These are phyloP conservation scores for Tylopilus rubrobrunneus DNA, from an alignment of 768 basidiomycete species.

Conservation along the genomic window DNA sequence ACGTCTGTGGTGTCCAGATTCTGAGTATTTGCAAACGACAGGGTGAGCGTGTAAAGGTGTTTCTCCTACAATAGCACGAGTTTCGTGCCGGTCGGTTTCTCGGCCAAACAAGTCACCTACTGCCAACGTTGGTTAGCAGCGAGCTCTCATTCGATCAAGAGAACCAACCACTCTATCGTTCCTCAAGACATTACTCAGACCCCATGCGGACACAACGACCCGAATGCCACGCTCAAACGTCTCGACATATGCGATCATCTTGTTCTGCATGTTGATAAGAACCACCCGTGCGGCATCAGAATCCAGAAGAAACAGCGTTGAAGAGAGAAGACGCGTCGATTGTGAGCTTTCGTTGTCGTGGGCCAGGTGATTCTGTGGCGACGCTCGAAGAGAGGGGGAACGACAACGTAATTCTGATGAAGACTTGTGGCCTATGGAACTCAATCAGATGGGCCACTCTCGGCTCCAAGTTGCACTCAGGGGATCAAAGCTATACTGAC, in stretches of 20 bases:
- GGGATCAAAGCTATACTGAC: too few species aligned
- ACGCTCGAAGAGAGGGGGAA: constrained; percentile 66
- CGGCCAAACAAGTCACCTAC: constrained; percentile 64
- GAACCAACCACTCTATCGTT: constrained; percentile 69
- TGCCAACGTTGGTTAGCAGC: not conserved
- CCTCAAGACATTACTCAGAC: constrained; percentile 71
- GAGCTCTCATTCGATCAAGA: not conserved
- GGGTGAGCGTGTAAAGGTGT: constrained; percentile 72
- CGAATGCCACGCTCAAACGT: constrained; percentile 77
- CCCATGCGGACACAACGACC: constrained; percentile 80
- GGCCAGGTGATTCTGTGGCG: constrained; percentile 50
- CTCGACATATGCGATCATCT: constrained; percentile 80
- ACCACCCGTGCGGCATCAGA: constrained; percentile 75
- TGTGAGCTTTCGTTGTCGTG: constrained; percentile 23
- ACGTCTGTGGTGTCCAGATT: constrained; percentile 85
- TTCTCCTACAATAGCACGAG: constrained; percentile 82
- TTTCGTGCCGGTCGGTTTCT: constrained; percentile 81
- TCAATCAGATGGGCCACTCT: too few species aligned
- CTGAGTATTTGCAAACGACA: constrained; percentile 80
- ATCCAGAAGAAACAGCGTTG: constrained; percentile 12
- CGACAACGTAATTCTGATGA: constrained; percentile 12
- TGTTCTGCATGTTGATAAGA: constrained; percentile 89
- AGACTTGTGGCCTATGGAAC: too few species aligned
- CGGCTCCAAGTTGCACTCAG: too few species aligned
- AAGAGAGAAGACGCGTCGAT: constrained; percentile 3